phyloP scores from a whole-genome alignment of 2,329 filamentous ascomycete species.

The Alternaria postmessia region DNA sequence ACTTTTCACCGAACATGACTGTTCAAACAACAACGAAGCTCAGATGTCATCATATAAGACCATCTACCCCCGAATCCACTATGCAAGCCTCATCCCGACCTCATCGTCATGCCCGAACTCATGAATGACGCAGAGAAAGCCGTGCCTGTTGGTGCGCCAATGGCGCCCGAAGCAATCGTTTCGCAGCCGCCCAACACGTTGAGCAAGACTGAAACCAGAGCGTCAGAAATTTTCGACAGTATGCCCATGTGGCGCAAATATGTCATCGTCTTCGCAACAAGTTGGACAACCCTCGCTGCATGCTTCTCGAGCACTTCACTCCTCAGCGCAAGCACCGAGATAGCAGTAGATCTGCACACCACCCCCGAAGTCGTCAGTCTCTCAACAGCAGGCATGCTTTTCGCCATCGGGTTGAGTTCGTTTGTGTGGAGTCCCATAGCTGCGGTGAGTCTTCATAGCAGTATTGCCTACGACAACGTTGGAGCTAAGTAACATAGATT shows the following conservation, averaged over 20 bases:
- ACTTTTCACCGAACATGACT: not conserved
- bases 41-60: not conserved
- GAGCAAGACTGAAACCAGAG: not conserved
- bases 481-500: not conserved
- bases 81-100: not conserved
- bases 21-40: not conserved
- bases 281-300: not conserved
- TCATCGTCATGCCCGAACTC: not conserved
- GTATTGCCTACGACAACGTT: not conserved
- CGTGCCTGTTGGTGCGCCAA: not conserved
- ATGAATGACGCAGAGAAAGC: not conserved
- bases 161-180: not conserved
- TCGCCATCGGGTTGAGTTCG: not conserved
- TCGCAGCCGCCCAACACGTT: not conserved
- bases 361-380: not conserved
- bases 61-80: not conserved
- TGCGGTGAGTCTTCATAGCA: not conserved
- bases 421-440: not conserved
- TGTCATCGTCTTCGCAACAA: not conserved
- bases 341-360: not conserved
- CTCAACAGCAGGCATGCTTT: not conserved
- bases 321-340: not conserved
- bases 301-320: not conserved
- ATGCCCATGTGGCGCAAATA: not conserved
- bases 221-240: not conserved